Evolutionary conservation across 169 alveolate species (phyloP), one percentile per base, ranked within the genome.

Genomic region (Perkinsus marinus): DNA sequence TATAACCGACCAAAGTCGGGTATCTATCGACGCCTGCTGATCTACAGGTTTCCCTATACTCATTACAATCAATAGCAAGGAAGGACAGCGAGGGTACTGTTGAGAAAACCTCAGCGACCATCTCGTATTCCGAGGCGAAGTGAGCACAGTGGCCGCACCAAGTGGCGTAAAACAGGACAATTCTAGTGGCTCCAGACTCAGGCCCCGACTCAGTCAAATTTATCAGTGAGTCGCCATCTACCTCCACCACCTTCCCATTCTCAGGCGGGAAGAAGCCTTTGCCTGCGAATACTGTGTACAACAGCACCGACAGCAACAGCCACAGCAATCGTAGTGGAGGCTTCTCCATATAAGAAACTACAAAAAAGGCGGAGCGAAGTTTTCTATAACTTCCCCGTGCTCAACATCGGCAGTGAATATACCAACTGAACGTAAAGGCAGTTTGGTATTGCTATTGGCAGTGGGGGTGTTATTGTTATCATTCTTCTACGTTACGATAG

Each of bases 81-180:
- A 57, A 16, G 37, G 79, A 19, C 79, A 57, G 34, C 22, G 79
- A 57, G 37, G 79, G 79, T 0, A 57, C 79, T 0, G 36, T 26
- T 30, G 79, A 13, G 79, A 57, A 57, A 30, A 26, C 79, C 79
- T 57, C 79, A 19, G 94, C 94, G 6, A 91, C 39, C 37, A 89
- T 68, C 68, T 93, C 94, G 57, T 93, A 93, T 68, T 93, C 93
- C 7, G 94, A 93, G 36, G 94, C 94, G 90, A 93, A 94, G 3
- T 93, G 94, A 68, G 93, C 93, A 68, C 95, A 93, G 34, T 94
- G 94, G 10, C 96, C 96, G 90, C 97, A 95, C 98, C 98, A 96
- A 36, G 97, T 97, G n/a, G 98, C 98, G 93, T 94, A 97, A 91
- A 97, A 97, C 93, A 95, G 96, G 37, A 96, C 98, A 95, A 97